Base-by-base conservation (phyloP, 2,329 filamentous ascomycete species). In the Colletotrichum musae region DNA sequence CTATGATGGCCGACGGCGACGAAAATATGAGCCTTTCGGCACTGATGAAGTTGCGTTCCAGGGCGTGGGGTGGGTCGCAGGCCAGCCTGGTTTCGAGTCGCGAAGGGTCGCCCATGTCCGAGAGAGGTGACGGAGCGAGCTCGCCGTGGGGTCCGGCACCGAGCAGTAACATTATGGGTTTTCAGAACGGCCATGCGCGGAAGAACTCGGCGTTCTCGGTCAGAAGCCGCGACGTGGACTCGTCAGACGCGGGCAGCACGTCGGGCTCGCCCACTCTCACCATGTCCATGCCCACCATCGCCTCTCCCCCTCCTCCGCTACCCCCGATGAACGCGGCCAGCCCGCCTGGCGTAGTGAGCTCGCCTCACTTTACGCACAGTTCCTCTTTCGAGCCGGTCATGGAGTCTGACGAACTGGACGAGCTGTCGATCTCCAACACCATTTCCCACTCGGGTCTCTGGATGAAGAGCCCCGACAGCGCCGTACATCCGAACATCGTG, bases 41-140 rank as follows among this genome's bases (percentile, higher is more conserved):
- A 1, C 83, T 97, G 16, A 85, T 94, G 80, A 92, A 90, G 70
- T 80, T 97, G 50, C 89, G 94, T 4, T 91, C 89, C 12, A 91
- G 88, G 58, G 92, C 94, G 0, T 97, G 93, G 88, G 94, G 94
- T 26, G 92, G 93, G 5, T 96, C 93, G 66, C 92, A 94, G 74
- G 90, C 87, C 1, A 95, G 93, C 74, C 80, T 94, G 6, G 85
- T 85, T 72, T 89, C 87, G 3, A 84, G 85, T 45, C 79, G 81
- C 6, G 86, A 86, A 56, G 85, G 85, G 3, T 87, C 86, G 18
- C 86, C 86, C 2, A 79, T 81, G 28, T 85, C 84, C 5, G 83
- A 86, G 50, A 80, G 86, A 64, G 84, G 81, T 1, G 87, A 88
- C 26, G 82, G 80, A 58, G 80, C 83, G 2, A 79, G 76, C 18